phyloP scores from a whole-genome alignment of 768 basidiomycete species.

The Boletus vermiculosoides region DNA sequence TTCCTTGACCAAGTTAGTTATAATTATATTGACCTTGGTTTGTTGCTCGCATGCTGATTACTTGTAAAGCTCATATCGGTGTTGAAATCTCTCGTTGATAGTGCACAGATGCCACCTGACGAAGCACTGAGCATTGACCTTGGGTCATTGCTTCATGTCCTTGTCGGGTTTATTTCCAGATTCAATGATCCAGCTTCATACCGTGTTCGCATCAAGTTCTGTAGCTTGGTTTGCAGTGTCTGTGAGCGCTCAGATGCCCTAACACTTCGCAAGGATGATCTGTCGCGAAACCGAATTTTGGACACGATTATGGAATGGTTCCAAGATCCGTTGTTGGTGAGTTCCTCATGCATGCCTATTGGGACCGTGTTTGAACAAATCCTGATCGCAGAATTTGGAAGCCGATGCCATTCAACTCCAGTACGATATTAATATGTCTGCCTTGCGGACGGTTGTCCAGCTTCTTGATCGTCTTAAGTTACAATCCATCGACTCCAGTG shows the following conservation, averaged over 20 bases:
- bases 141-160: constrained; percentile 53
- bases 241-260: constrained; percentile 62
- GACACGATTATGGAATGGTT: constrained; percentile 84
- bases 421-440: constrained; percentile 70
- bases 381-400: constrained; percentile 34
- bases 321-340: constrained; percentile 49
- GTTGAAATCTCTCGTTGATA: constrained; percentile 76
- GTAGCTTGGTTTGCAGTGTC: constrained; percentile 65
- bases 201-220: constrained; percentile 75
- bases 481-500: constrained; percentile 50
- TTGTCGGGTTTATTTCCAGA: constrained; percentile 65
- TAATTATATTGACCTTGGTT: background rate
- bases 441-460: constrained; percentile 71
- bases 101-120: constrained; percentile 54
- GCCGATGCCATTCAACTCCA: constrained; percentile 39
- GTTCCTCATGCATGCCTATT: constrained; percentile 21
- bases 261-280: constrained; percentile 63
- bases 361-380: constrained; percentile 1
- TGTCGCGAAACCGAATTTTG: constrained; percentile 65
- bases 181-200: constrained; percentile 52
- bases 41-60: constrained; percentile 11
- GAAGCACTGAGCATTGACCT: constrained; percentile 64
- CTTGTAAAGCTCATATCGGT: constrained; percentile 64
- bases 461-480: constrained; percentile 75
- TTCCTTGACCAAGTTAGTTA: constrained; percentile 71